These are phyloP conservation scores for Blepharisma japonicum DNA, from an alignment of 73 alveolate species.

Conservation along the genomic window DNA sequence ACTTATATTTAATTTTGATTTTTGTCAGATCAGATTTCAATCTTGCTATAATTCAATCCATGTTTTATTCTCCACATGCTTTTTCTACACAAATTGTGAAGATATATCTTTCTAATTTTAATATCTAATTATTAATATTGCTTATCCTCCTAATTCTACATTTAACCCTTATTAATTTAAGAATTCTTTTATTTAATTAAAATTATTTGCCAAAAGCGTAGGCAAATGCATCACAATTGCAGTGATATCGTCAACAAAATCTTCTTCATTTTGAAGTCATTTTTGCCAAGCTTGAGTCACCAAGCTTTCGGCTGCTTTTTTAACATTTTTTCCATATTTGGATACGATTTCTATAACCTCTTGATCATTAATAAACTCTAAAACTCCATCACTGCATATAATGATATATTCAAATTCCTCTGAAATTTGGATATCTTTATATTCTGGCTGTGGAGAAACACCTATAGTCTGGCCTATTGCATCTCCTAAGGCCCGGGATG, in stretches of 20 bases:
- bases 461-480: background rate
- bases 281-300: background rate
- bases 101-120: no score
- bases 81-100: no score
- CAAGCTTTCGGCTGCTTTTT: background rate
- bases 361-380: background rate
- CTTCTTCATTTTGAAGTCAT: background rate
- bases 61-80: no score
- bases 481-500: background rate
- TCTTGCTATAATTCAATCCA: no score
- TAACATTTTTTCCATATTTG: background rate
- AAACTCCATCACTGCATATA: constrained; percentile 1
- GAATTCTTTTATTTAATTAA: no score
- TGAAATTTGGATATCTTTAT: background rate
- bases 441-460: background rate
- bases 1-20: no score
- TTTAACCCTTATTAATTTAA: no score
- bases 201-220: no score
- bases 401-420: background rate
- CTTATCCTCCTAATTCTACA: no score
- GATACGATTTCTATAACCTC: background rate
- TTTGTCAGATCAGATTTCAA: no score
- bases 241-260: background rate
- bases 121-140: no score
- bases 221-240: background rate